A percentile compares a stretch with the other conserved stretches of the same genome.
Conservation (phyloP, 2,329 filamentous ascomycete species). For the Ascochyta clinopodiicola region DNA sequence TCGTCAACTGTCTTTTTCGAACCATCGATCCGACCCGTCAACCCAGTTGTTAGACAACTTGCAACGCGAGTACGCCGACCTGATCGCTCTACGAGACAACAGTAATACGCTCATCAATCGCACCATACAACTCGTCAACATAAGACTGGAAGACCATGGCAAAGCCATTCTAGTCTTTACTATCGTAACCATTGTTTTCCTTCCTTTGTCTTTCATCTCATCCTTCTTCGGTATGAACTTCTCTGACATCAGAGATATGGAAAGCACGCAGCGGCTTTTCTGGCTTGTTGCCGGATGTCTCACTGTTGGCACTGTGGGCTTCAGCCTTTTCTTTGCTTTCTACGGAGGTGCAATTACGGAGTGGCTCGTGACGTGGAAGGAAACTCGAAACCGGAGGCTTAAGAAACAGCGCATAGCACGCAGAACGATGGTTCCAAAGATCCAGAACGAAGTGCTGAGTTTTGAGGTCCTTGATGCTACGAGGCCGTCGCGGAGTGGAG, state of each 20-base stretch:
- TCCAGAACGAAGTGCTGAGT: conserved; percentile 18
- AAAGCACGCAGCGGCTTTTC: conserved; percentile 48
- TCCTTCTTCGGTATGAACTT: conserved; percentile 56
- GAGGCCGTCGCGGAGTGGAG: neutral
- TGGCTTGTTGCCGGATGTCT: conserved; percentile 50
- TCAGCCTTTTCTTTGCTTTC: conserved; percentile 51
- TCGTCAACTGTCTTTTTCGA: conserved; percentile 46
- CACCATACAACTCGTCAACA: conserved; percentile 55
- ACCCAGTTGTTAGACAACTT: conserved; percentile 52
- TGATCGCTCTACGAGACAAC: conserved; percentile 52
- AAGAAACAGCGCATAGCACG: conserved; percentile 14
- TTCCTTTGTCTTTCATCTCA: conserved; percentile 53
- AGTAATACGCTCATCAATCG: conserved; percentile 52
- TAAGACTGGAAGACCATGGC: conserved; percentile 54
- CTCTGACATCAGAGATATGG: conserved; percentile 50
- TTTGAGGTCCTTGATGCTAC: conserved; percentile 34
- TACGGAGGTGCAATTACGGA: conserved; percentile 50
- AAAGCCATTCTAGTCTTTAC: conserved; percentile 55
- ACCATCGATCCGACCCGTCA: conserved; percentile 45
- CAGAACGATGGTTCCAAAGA: conserved; percentile 6
- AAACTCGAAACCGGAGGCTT: conserved; percentile 28
- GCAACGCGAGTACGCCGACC: conserved; percentile 49
- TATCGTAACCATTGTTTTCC: conserved; percentile 53
- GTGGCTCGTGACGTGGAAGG: conserved; percentile 46
- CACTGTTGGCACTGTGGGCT: conserved; percentile 48